Conservation (phyloP, 208 protist species). For the Trypanosoma boissoni region DNA sequence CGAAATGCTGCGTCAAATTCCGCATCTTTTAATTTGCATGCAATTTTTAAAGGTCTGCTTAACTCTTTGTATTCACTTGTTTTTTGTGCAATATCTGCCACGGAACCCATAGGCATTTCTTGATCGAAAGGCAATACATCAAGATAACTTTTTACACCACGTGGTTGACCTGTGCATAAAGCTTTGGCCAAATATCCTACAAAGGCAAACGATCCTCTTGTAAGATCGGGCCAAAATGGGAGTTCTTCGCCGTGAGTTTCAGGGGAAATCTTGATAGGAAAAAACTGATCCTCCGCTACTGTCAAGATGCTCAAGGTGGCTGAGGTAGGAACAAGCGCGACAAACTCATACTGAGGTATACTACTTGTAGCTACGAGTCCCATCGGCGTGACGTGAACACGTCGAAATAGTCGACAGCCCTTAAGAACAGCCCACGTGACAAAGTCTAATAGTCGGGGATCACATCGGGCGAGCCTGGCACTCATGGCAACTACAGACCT, state of each 20-base stretch:
- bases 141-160: slow-evolving; percentile 78
- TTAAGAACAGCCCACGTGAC: slow-evolving; percentile 87
- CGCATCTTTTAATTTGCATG: slow-evolving; percentile 45
- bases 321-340: slow-evolving; percentile 68
- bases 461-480: slow-evolving; percentile 63
- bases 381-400: slow-evolving; percentile 73
- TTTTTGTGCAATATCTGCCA: slow-evolving; percentile 62
- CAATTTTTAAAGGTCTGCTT: slow-evolving; percentile 42
- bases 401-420: slow-evolving; percentile 82
- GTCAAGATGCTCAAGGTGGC: slow-evolving; percentile 76
- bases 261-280: slow-evolving; percentile 72
- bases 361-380: slow-evolving; percentile 72
- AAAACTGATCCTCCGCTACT: slow-evolving; percentile 48
- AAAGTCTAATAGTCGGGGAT: slow-evolving; percentile 85
- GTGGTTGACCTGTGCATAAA: slow-evolving; percentile 62
- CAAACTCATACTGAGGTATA: slow-evolving; percentile 88
- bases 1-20: slow-evolving; percentile 76
- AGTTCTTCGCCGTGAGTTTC: slow-evolving; percentile 58
- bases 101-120: slow-evolving; percentile 62
- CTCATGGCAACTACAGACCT: slow-evolving; percentile 20
- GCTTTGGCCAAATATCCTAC: slow-evolving; percentile 66
- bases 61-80: slow-evolving; percentile 66
- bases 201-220: slow-evolving; percentile 69
- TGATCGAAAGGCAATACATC: slow-evolving; percentile 79
- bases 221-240: slow-evolving; percentile 77